Evolutionary conservation across 345 rosid genomes (phyloP).

Genomic region (Passiflora organensis): DNA sequence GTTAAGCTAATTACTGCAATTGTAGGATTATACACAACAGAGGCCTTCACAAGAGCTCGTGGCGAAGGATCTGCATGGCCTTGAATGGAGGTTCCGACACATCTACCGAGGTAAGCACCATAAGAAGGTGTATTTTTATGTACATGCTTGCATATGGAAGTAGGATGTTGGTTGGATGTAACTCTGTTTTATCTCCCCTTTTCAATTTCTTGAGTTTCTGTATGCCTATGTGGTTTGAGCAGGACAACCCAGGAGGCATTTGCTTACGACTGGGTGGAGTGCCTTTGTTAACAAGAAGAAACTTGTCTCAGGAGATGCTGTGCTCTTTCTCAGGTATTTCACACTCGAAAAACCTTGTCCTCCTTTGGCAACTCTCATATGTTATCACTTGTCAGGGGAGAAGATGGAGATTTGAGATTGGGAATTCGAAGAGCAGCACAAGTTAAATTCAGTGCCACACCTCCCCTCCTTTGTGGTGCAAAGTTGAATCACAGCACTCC

Average conservation of each 20-base stretch:
- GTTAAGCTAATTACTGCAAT: slow-evolving; percentile 11
- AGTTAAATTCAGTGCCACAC: slow-evolving; percentile 44
- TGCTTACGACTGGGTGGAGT: slow-evolving; percentile 99
- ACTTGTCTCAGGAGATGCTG: slow-evolving; percentile 98
- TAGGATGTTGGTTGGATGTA: background rate
- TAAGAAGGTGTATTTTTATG: background rate
- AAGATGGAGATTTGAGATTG: slow-evolving; percentile 86
- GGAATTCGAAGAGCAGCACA: slow-evolving; percentile 92
- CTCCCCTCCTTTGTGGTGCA: slow-evolving; percentile 43
- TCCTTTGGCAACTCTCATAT: slow-evolving; percentile 4
- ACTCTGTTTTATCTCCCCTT: background rate
- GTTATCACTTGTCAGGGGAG: slow-evolving; percentile 53
- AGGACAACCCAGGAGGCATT: slow-evolving; percentile 99
- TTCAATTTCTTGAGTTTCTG: background rate
- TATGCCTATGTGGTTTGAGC: slow-evolving; percentile 14
- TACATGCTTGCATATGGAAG: background rate
- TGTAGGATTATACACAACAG: slow-evolving; percentile 86
- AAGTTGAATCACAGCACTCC: slow-evolving; percentile 53
- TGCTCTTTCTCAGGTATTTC: slow-evolving; percentile 80
- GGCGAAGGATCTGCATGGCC: slow-evolving; percentile 93
- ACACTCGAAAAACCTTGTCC: background rate
- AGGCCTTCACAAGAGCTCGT: slow-evolving; percentile 98
- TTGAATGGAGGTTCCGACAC: slow-evolving; percentile 95
- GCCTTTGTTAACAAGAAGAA: slow-evolving; percentile 97
- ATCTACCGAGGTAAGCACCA: slow-evolving; percentile 73